These are phyloP conservation scores for Sclerotinia minor DNA, from an alignment of 2,329 filamentous ascomycete species.

Conservation along the genomic window DNA sequence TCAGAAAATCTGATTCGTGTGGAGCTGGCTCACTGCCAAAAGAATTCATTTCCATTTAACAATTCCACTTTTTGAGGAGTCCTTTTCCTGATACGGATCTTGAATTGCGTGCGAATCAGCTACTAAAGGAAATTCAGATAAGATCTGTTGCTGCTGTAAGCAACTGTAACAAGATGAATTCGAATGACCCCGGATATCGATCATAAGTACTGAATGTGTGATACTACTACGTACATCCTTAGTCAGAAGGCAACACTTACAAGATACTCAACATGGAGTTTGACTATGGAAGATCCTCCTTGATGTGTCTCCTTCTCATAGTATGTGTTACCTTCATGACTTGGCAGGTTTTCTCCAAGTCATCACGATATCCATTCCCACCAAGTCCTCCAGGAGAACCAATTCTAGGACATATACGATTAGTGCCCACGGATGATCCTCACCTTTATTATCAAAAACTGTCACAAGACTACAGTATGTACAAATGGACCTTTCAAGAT, in stretches of 20 bases:
- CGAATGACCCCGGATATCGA: not conserved
- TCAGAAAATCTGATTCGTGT: not conserved
- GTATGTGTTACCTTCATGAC: not conserved
- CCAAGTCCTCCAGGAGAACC: conserved; percentile 36
- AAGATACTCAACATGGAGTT: not conserved
- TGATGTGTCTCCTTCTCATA: not conserved
- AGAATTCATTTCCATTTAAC: not conserved
- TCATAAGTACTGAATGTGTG: not conserved
- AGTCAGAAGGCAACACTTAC: too few relatives aligned
- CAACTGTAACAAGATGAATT: not conserved
- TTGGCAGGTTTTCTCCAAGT: conserved; percentile 8
- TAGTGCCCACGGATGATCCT: conserved; percentile 32
- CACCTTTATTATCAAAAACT: conserved; percentile 35
- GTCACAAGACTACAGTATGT: conserved; percentile 34
- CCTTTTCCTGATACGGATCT: not conserved
- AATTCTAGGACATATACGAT: conserved; percentile 35
- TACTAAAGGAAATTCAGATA: not conserved
- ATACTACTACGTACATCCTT: not conserved
- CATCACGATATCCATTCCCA: conserved; percentile 30
- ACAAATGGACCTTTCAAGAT: not conserved
- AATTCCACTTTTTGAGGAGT: not conserved
- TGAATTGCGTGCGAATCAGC: conserved; percentile 1
- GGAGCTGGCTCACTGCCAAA: conserved; percentile 2
- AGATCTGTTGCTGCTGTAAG: not conserved
- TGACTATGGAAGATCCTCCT: not conserved